These are phyloP conservation scores for Henningerozyma blattae DNA, from an alignment of 805 yeast species.

Conservation along the genomic window DNA sequence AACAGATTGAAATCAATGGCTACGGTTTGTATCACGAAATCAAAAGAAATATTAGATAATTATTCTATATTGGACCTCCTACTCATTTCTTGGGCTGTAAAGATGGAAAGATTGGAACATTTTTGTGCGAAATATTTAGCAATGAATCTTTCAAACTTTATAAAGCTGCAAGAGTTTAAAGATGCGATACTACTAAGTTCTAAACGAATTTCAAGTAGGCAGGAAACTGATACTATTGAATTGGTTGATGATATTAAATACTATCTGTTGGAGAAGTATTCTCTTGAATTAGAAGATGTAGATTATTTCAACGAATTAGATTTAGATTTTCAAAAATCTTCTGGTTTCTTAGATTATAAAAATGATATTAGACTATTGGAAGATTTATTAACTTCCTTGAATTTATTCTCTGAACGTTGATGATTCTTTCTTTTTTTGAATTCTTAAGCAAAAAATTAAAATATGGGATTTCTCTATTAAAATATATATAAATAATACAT, in stretches of 20 bases:
- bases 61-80: conserved; percentile 44
- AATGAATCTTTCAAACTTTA: conserved; percentile 29
- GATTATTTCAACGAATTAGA: conserved; percentile 12
- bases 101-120: conserved; percentile 53
- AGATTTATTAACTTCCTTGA: no score
- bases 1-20: conserved; percentile 59
- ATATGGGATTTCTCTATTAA: no score
- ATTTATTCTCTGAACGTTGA: no score
- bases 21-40: conserved; percentile 31
- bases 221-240: conserved; percentile 72
- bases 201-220: conserved; percentile 41
- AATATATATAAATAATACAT: no score
- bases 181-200: conserved; percentile 37
- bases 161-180: conserved; percentile 28
- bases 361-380: conserved; percentile 31
- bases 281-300: conserved; percentile 20
- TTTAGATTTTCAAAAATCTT: conserved; percentile 7
- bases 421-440: no score
- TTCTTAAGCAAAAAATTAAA: no score
- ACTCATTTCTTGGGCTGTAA: conserved; percentile 55
- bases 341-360: conserved; percentile 14
- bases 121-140: conserved; percentile 51
- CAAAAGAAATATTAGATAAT: conserved; percentile 15
- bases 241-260: conserved; percentile 66
- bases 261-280: conserved; percentile 31